Percentiles rank a stretch among this genome's conserved stretches.
Conservation (phyloP, 306 rosid species). For the Cucurbita argyrosperma region DNA sequence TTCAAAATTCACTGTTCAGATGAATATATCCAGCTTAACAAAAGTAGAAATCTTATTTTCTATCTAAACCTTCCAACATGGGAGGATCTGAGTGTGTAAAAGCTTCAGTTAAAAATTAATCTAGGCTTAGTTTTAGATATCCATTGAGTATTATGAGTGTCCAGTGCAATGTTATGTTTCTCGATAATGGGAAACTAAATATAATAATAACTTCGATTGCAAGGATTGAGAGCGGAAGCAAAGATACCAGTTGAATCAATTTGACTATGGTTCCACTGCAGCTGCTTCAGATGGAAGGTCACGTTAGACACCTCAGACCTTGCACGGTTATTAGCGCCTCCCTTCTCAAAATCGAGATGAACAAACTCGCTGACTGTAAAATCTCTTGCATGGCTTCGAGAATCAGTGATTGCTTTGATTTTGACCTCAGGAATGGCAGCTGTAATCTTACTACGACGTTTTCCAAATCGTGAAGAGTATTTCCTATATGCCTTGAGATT, state of each 20-base stretch:
- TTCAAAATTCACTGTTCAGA: background rate
- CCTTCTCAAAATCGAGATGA: conserved; percentile 50
- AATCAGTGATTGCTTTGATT: conserved; percentile 26
- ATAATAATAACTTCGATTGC: background rate
- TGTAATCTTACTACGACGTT: conserved; percentile 19
- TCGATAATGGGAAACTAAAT: background rate
- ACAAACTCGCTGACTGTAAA: conserved; percentile 39
- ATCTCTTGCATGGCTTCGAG: conserved; percentile 31
- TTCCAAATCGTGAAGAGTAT: conserved; percentile 17
- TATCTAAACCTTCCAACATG: background rate
- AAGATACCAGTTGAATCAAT: conserved; percentile 42
- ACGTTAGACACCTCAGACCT: conserved; percentile 59
- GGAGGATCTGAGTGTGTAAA: background rate
- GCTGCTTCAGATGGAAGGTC: conserved; percentile 54
- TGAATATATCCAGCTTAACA: background rate
- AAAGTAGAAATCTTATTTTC: background rate
- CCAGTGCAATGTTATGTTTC: background rate
- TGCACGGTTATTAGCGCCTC: conserved; percentile 33
- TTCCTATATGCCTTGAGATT: conserved; percentile 11
- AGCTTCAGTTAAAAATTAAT: background rate
- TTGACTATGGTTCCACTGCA: conserved; percentile 64
- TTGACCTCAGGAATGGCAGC: conserved; percentile 28
- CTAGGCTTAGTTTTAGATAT: background rate
- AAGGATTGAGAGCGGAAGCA: background rate
- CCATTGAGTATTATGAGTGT: background rate